Evolutionary conservation across 1,284 basidiomycete species (phyloP).

Genomic region (Ustanciosporium gigantosporum): DNA sequence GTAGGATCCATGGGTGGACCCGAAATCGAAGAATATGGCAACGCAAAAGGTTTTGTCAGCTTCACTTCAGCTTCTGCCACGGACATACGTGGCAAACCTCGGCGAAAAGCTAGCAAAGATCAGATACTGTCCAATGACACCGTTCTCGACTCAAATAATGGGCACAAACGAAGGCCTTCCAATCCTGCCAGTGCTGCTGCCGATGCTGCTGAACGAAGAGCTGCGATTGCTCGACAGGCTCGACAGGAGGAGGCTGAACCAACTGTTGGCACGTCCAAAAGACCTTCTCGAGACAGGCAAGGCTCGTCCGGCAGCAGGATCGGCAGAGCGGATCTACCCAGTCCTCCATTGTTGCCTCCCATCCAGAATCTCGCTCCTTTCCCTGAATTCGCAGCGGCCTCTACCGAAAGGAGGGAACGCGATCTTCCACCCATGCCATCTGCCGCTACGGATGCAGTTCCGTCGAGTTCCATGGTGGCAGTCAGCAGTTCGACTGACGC

Average conservation of each 20-base stretch:
- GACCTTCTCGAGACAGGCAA: slow-evolving; percentile 19
- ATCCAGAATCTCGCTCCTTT: slow-evolving; percentile 46
- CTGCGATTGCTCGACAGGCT: slow-evolving; percentile 11
- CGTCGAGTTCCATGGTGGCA: slow-evolving; percentile 5
- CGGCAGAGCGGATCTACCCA: slow-evolving; percentile 24
- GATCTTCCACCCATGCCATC: slow-evolving; percentile 34
- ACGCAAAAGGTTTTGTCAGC: slow-evolving; percentile 40
- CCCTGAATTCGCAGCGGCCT: slow-evolving; percentile 4
- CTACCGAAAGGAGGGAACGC: slow-evolving; percentile 5
- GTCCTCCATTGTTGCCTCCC: slow-evolving; percentile 28
- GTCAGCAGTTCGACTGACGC: slow-evolving; percentile 16
- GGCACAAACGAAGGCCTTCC: slow-evolving; percentile 10
- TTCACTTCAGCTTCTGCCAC: slow-evolving; percentile 44
- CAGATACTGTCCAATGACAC: slow-evolving; percentile 4
- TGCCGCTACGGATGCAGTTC: slow-evolving; percentile 2
- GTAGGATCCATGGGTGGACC: slow-evolving; percentile 22
- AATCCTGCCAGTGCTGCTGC: slow-evolving; percentile 32
- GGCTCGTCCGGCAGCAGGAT: slow-evolving; percentile 12
- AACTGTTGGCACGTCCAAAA: not conserved
- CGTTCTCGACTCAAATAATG: slow-evolving; percentile 1
- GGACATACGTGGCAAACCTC: slow-evolving; percentile 17
- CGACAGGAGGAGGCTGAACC: slow-evolving; percentile 1
- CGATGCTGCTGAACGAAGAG: slow-evolving; percentile 40
- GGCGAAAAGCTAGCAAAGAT: slow-evolving; percentile 12
- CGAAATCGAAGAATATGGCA: slow-evolving; percentile 35